Evolutionary conservation across 140 eudicot genomes (phyloP), one percentile per base, ranked within the genome.

Genomic region (Stevia rebaudiana): DNA sequence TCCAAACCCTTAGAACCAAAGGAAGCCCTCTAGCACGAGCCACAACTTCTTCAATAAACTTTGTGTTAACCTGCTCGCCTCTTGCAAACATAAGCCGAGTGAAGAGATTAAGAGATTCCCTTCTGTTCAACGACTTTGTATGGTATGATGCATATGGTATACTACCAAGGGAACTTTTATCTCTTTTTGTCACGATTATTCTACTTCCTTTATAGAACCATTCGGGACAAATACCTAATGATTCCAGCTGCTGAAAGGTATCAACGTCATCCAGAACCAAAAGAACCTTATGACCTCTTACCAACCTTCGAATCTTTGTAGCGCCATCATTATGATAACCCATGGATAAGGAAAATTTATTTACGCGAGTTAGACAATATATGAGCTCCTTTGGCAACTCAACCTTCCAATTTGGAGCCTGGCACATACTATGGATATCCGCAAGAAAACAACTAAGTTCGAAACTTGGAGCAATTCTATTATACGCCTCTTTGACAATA

Each of bases 161-260:
- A 12, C 39, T 11, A 39, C 66, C 66, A 39, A 60, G 66, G 12
- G 51, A 37, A 17, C 50, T 11, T 39, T 37, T 60, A 60, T 64
- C 59, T 47, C 70, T 64, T 11, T 44, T 64, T 18, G 58, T 64
- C 70, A 64, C 70, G 1, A 64, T 64, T n/a, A 64, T 47, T 64
- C 70, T 64, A 19, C 70, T 64, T 64, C 70, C 70, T 9, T 12
- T 24, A 10, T 47, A 31, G 8, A 63, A 47, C 43, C 53, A 63
- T 3, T 63, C 3, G 16, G 54, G 54, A 30, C 15, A 6, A 42
- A 63, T 13, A 30, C 69, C 69, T 63, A 63, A 43, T 0, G 47
- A 12, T 58, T 58, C 65, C 30, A 58, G 36, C 31, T 58, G 65
- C 13, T 58, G 47, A 58, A 58, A 58, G 28, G 35, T 9, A 50